Evolutionary conservation across 306 rosid genomes (phyloP).

Genomic region (Vigna hirtella): DNA sequence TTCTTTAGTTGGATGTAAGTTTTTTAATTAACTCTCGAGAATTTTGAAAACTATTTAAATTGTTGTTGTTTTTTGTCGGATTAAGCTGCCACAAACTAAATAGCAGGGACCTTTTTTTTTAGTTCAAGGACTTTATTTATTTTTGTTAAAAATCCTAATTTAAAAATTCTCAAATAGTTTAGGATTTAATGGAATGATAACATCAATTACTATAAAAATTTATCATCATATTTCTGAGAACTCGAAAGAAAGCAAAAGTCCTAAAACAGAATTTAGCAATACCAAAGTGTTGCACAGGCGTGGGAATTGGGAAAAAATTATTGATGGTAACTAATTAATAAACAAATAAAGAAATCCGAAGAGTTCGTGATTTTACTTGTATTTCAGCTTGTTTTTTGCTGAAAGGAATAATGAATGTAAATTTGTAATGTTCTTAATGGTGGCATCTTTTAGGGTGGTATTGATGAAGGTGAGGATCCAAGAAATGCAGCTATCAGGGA

Average conservation of each 20-base stretch:
- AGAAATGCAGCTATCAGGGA: conserved; percentile 81
- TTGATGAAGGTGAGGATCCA: conserved; percentile 90
- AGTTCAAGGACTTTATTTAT: too few species aligned
- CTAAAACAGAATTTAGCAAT: neutral
- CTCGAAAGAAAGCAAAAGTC: neutral
- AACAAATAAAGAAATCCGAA: neutral
- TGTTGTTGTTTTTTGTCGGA: too few species aligned
- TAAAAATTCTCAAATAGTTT: neutral
- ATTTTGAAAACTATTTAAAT: neutral
- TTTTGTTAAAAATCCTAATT: neutral
- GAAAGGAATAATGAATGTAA: conserved; percentile 14
- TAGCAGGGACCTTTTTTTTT: neutral
- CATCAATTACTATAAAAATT: neutral
- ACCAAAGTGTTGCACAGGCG: neutral
- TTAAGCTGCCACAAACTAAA: neutral
- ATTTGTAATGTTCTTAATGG: conserved; percentile 17
- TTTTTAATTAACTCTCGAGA: neutral
- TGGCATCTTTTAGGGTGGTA: conserved; percentile 68
- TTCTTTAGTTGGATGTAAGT: neutral
- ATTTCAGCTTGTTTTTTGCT: conserved; percentile 7
- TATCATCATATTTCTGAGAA: neutral
- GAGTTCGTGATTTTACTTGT: conserved; percentile 8
- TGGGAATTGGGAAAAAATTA: neutral
- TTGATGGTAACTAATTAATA: conserved; percentile 5
- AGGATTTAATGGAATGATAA: neutral